Conservation (phyloP, 208 protist genomes). For the Eutreptiella sp. region DNA sequence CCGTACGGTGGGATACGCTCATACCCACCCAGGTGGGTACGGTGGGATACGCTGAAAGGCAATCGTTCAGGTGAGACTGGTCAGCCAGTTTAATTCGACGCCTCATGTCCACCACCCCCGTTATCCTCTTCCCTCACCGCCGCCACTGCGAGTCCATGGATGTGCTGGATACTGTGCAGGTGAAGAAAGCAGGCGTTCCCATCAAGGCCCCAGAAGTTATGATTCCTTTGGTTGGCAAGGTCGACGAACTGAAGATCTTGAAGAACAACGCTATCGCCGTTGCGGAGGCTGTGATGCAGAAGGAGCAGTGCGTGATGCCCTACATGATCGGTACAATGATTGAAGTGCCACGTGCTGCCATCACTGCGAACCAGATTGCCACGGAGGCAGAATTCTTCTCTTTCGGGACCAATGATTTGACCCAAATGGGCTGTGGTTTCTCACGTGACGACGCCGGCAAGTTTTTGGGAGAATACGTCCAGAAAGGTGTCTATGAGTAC, state of each 20-base stretch:
- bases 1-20: no score
- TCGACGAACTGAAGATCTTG: constrained; percentile 68
- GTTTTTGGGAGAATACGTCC: constrained; percentile 83
- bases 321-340: constrained; percentile 88
- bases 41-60: no score
- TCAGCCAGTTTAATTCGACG: no score
- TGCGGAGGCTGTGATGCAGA: constrained; percentile 52
- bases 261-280: constrained; percentile 57
- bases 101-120: no score
- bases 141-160: no score
- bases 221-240: constrained; percentile 78
- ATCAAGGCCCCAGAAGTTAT: constrained; percentile 81
- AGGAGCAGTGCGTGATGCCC: constrained; percentile 42
- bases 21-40: no score
- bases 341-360: constrained; percentile 73
- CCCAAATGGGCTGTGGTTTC: constrained; percentile 91
- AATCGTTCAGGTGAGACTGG: no score
- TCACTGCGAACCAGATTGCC: constrained; percentile 81
- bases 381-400: constrained; percentile 87
- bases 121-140: no score
- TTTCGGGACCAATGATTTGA: constrained; percentile 93
- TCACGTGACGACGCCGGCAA: constrained; percentile 86
- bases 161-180: no score
- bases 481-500: constrained; percentile 71
- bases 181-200: constrained; percentile 49